Evolutionary conservation across 768 basidiomycete species (phyloP).

Genomic region (Suillus plorans): DNA sequence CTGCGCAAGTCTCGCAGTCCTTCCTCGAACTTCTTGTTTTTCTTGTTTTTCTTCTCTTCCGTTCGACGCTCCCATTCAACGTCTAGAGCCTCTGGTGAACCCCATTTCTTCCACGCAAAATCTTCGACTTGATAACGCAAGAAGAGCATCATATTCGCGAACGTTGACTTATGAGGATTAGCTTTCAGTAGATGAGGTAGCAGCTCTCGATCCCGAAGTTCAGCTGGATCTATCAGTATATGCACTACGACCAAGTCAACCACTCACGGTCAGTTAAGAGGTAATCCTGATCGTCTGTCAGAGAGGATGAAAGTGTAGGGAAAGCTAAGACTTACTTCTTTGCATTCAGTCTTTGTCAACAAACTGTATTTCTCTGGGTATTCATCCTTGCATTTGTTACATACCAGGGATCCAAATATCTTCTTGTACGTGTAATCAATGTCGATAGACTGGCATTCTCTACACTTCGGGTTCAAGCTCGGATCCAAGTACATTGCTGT

Average conservation of each 20-base stretch:
- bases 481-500: slow-evolving; percentile 80
- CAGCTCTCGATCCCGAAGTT: slow-evolving; percentile 87
- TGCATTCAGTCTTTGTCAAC: slow-evolving; percentile 97
- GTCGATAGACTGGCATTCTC: slow-evolving; percentile 83
- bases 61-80: slow-evolving; percentile 79
- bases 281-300: slow-evolving; percentile 65
- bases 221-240: slow-evolving; percentile 51
- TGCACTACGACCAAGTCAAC: neutral
- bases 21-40: slow-evolving; percentile 94
- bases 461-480: slow-evolving; percentile 76
- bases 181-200: slow-evolving; percentile 93
- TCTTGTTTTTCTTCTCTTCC: slow-evolving; percentile 83
- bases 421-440: slow-evolving; percentile 82
- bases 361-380: slow-evolving; percentile 92
- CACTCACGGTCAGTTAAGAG: slow-evolving; percentile 85
- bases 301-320: slow-evolving; percentile 3
- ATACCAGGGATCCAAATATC: slow-evolving; percentile 83
- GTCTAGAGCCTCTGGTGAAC: slow-evolving; percentile 87
- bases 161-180: slow-evolving; percentile 93
- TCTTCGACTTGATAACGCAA: slow-evolving; percentile 92
- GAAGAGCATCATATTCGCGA: slow-evolving; percentile 99
- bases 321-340: slow-evolving; percentile 57
- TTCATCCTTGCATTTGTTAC: slow-evolving; percentile 87
- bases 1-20: slow-evolving; percentile 80
- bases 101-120: slow-evolving; percentile 99